A percentile compares a stretch with the other conserved stretches of the same genome.
Evolutionary conservation across 1,139 yeast genomes (phyloP).

Genomic region (Scheffersomyces illinoinensis): DNA sequence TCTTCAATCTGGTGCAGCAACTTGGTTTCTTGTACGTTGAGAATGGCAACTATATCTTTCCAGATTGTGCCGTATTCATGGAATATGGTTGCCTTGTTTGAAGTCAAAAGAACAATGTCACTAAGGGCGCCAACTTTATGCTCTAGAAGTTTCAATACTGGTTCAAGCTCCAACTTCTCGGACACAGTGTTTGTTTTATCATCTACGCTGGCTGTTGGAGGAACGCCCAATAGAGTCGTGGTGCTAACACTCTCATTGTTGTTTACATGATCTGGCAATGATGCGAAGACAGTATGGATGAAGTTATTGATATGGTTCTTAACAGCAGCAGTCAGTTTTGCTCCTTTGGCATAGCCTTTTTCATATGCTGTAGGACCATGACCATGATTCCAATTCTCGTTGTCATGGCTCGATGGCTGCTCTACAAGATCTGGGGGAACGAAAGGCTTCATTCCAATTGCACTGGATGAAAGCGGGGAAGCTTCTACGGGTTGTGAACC

Average conservation of each 20-base stretch:
- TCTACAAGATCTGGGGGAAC: conserved; percentile 14
- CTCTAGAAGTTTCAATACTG: conserved; percentile 30
- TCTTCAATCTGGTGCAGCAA: conserved; percentile 20
- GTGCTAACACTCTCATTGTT: background rate
- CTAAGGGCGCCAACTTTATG: conserved; percentile 31
- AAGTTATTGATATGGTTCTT: conserved; percentile 20
- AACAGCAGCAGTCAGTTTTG: conserved; percentile 27
- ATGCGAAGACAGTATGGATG: conserved; percentile 2
- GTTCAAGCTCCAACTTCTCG: conserved; percentile 36
- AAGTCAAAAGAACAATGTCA: conserved; percentile 25
- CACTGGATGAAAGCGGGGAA: background rate
- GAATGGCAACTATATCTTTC: conserved; percentile 35
- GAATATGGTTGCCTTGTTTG: conserved; percentile 28
- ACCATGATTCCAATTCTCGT: conserved; percentile 19
- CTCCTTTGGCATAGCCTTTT: conserved; percentile 37
- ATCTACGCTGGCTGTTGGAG: conserved; percentile 20
- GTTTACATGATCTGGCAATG: background rate
- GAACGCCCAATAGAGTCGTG: background rate
- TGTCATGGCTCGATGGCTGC: conserved; percentile 3
- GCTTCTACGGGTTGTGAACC: background rate
- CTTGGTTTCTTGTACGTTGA: conserved; percentile 29
- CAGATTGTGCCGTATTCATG: conserved; percentile 36
- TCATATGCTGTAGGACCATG: conserved; percentile 35
- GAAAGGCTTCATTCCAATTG: conserved; percentile 32
- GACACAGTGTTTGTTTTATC: conserved; percentile 36